phyloP scores from a whole-genome alignment of 2,329 filamentous ascomycete species.

The Fusarium burgessii region DNA sequence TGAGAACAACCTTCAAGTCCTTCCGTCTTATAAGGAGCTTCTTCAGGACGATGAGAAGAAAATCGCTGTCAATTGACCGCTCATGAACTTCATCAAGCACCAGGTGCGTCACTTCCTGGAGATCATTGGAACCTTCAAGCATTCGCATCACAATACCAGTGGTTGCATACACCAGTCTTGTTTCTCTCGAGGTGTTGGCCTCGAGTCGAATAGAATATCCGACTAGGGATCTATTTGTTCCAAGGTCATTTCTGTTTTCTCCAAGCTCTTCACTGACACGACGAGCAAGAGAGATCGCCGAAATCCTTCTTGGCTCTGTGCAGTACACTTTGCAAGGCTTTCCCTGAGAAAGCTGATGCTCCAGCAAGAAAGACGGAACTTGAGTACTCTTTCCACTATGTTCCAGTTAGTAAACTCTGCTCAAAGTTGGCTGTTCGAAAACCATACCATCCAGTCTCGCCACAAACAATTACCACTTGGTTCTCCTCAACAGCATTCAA shows the following conservation, averaged over 20 bases:
- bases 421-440: neutral
- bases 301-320: conserved; percentile 94
- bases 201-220: conserved; percentile 96
- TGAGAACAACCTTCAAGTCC: conserved; percentile 91
- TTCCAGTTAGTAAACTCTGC: conserved; percentile 38
- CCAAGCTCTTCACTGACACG: conserved; percentile 96
- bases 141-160: conserved; percentile 97
- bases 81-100: conserved; percentile 99
- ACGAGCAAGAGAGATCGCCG: conserved; percentile 91
- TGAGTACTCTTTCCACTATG: conserved; percentile 92
- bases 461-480: conserved; percentile 92
- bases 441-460: conserved; percentile 86
- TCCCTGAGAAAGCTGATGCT: conserved; percentile 85
- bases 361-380: conserved; percentile 92
- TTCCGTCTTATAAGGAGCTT: conserved; percentile 81
- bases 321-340: conserved; percentile 92
- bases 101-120: conserved; percentile 91
- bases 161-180: conserved; percentile 89
- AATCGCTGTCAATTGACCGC: conserved; percentile 95
- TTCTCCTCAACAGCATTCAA: conserved; percentile 80
- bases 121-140: conserved; percentile 88
- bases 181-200: conserved; percentile 84
- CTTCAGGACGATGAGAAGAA: conserved; percentile 90
- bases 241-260: conserved; percentile 83
- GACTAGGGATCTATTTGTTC: conserved; percentile 84